Evolutionary conservation across 805 yeast genomes (phyloP), one percentile per base, ranked within the genome.

Genomic region (Schizosaccharomyces lindneri): DNA sequence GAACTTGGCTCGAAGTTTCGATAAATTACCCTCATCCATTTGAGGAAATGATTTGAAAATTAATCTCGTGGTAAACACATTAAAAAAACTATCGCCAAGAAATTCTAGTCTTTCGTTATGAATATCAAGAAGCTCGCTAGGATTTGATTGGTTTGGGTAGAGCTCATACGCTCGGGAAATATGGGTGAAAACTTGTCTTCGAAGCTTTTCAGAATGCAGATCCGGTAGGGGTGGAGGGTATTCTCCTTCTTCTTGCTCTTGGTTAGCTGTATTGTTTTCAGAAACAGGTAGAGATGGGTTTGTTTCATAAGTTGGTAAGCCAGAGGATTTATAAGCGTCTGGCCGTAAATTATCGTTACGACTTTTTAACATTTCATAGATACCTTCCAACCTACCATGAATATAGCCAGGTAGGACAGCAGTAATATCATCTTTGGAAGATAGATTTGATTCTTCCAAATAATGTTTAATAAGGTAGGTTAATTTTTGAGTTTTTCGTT

Each of bases 31-130:
- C 19, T 59, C 61, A n/a, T 31, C 27, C 29, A 41, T 24, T 41
- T 43, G 31, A 24, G 61, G 55, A 17, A 43, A 43, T n/a, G 36
- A 19, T 4, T 27, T 48, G 39, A 21, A 59, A 11, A 59, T 41
- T 21, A 59, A 5, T 19, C 51, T 55, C 19, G 61, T 59, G 24
- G 59, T 59, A 60, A 62, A 41, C 32, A 29, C 11, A 36, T 64
- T 63, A 31, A 63, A 43, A 39, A 62, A 62, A 15, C 65, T 61
- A 59, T 64, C 66, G 32, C 66, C 66, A n/a, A 64, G 43, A 36
- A 63, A 64, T 61, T 64, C 66, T 29, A 64, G 61, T 17, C 66
- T 61, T 36, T 64, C 65, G 62, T 64, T 62, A 32, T 62, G 60
- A 41, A 41, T 43, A 31, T 19, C 39, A 17, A 57, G 46, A 17